Evolutionary conservation across 495 filamentous ascomycete genomes (phyloP).

Genomic region (Talaromyces adpressus): DNA sequence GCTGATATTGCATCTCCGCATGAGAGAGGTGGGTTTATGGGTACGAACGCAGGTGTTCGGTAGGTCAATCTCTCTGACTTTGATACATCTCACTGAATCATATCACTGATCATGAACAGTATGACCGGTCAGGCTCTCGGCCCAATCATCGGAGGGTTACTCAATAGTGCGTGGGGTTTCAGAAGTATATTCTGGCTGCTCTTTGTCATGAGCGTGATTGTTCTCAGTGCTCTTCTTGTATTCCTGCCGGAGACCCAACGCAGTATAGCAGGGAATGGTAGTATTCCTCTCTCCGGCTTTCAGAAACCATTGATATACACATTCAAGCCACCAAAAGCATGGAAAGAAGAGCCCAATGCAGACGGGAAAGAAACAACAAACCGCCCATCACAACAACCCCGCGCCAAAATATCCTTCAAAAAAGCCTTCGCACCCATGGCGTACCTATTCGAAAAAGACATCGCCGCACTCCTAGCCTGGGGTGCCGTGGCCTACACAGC

Average conservation of each 20-base stretch:
- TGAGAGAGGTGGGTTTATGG: constrained; percentile 56
- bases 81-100: background rate
- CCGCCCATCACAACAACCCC: background rate
- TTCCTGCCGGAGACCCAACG: constrained; percentile 62
- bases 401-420: constrained; percentile 14
- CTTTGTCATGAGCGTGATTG: constrained; percentile 21
- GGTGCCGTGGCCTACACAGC: constrained; percentile 19
- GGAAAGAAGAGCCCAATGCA: background rate
- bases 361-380: constrained; percentile 13
- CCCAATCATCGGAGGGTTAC: constrained; percentile 34
- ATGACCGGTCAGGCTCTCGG: constrained; percentile 25
- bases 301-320: constrained; percentile 2
- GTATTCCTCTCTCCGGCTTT: constrained; percentile 6
- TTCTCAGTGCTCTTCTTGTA: constrained; percentile 36
- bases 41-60: constrained; percentile 18
- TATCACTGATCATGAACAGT: background rate
- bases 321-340: background rate
- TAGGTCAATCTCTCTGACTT: background rate
- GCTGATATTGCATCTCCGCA: constrained; percentile 52
- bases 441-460: constrained; percentile 18
- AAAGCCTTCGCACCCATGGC: constrained; percentile 16
- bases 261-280: constrained; percentile 64
- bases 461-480: constrained; percentile 17
- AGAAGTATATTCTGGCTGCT: constrained; percentile 41
- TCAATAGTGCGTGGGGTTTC: constrained; percentile 30